Base-by-base conservation (phyloP, 2,329 filamentous ascomycete genomes). In the Arthrocladium fulminans region DNA sequence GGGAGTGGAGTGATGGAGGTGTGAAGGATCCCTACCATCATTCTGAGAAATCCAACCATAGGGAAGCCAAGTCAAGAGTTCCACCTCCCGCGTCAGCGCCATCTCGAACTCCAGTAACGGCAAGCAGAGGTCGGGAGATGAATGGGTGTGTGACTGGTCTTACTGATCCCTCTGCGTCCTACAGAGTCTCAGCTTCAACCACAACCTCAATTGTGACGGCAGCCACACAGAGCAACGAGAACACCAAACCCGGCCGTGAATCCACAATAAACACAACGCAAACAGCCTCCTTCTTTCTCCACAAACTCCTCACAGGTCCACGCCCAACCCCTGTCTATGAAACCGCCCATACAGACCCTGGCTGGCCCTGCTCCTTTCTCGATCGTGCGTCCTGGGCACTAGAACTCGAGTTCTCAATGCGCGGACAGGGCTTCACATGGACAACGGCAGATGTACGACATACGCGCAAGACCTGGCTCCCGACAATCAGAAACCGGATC, bases 391-490 rank as follows among this genome's bases (percentile, higher is more conserved):
- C 65, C 5, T 71, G 67, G 68, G 68, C 68, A 3, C 58, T 71
- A 6, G 68, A 71, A 53, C 60, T 71, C 20, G 67, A 70, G 53
- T 57, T 70, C 2, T 64, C 60, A 30, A 71, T 71, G 68, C 62
- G 68, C 12, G 68, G 68, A 15, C 65, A 67, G 5, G 68, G 68
- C 34, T 71, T 71, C 54, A 69, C 67, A 0, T 70, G 67, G 68
- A 68, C 65, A 17, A 70, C 67, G 1, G 68, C 68, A 4, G 68
- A 71, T 47, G 67, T 71, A 2, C 62, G 68, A 8, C 68, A 71
- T 52, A 68, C 67, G 3, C 63, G 63, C 25, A 65, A 66, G 53
- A 70, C 67, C 0, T 71, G 68, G 68, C 54, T 69, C 3, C 68
- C 68, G 0, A 69, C 64, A 2, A 60, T 66, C 7, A 47, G 54